Percentiles rank a stretch among this genome's conserved stretches.
Conservation (phyloP, 352 stramenopile genomes). For the Globisporangium apiculatum region DNA sequence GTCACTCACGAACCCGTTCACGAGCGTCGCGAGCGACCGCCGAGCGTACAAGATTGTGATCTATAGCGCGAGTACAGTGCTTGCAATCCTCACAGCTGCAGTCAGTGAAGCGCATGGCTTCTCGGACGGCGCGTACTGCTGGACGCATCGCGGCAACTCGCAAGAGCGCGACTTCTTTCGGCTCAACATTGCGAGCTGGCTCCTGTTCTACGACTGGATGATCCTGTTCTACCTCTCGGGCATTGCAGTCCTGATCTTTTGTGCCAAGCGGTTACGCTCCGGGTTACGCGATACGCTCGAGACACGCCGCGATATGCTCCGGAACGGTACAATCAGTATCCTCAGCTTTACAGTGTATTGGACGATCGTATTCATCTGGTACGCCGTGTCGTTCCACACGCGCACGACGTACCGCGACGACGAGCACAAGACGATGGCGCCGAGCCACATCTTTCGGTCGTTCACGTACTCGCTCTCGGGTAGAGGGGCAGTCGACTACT, state of each 20-base stretch:
- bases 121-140: conserved; percentile 73
- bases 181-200: conserved; percentile 67
- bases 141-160: conserved; percentile 49
- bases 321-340: conserved; percentile 70
- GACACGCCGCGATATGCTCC: conserved; percentile 70
- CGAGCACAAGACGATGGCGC: conserved; percentile 23
- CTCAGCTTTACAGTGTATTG: conserved; percentile 81
- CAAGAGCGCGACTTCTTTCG: conserved; percentile 54
- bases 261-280: conserved; percentile 54
- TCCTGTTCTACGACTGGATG: conserved; percentile 83
- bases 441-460: conserved; percentile 50
- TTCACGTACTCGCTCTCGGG: conserved; percentile 66
- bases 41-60: conserved; percentile 54
- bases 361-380: conserved; percentile 78
- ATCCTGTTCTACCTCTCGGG: conserved; percentile 78
- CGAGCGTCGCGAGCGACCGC: conserved; percentile 63
- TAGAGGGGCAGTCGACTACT: conserved; percentile 65
- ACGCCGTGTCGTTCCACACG: conserved; percentile 64
- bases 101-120: conserved; percentile 41
- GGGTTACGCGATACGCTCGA: conserved; percentile 69
- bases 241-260: conserved; percentile 58
- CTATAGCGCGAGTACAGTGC: conserved; percentile 30
- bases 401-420: conserved; percentile 30
- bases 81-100: conserved; percentile 30
- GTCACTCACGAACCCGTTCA: conserved; percentile 83